Base-by-base conservation (phyloP, 805 yeast genomes). In the Candida arabinofermentans region DNA sequence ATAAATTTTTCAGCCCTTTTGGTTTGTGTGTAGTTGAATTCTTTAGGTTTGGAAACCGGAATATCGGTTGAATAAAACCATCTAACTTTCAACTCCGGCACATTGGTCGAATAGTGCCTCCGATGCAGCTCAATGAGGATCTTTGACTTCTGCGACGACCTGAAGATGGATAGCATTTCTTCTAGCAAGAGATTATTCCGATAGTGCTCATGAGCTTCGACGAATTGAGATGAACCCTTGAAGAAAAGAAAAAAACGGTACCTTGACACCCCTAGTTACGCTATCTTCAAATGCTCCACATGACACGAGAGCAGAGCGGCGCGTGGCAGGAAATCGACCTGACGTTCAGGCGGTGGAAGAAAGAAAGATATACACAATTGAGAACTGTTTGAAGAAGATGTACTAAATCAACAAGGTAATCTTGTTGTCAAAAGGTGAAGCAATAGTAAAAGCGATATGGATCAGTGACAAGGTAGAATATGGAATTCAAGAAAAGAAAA, bases 1-100 rank as follows among this genome's bases (percentile, higher is more conserved):
- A 77, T 62, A 56, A 83, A 91, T 52, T 78, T 77, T 40, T 66
- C 59, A 0, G 96, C 79, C 3, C 67, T 61, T 33, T 69, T 66
- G 0, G 62, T 59, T 30, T 79, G 78, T 26, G 54, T 62, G 57
- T 83, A 86, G 16, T 71, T 58, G 47, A 69, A 71, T 62, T 81
- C 75, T 18, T 58, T 66, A 1, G 96, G 96, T 61, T 84, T 85
- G 8, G 76, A 62, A 10, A 68, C 59, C 1, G 96, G 95, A 6
- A 79, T 61, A 57, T 87, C 96, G 0, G 88, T 81, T 2, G 96
- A 91, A 53, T 87, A 83, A 58, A 77, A 88, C 97, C 97, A 89
- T 47, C 71, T 54, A 5, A 54, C 46, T 1, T 39, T 42, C 3
- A 42, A 26, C 17, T 30, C 24, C 21, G 43, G 47, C 12, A 38